Conservation (phyloP, 352 stramenopile species). For the Globisporangium nagaii region DNA sequence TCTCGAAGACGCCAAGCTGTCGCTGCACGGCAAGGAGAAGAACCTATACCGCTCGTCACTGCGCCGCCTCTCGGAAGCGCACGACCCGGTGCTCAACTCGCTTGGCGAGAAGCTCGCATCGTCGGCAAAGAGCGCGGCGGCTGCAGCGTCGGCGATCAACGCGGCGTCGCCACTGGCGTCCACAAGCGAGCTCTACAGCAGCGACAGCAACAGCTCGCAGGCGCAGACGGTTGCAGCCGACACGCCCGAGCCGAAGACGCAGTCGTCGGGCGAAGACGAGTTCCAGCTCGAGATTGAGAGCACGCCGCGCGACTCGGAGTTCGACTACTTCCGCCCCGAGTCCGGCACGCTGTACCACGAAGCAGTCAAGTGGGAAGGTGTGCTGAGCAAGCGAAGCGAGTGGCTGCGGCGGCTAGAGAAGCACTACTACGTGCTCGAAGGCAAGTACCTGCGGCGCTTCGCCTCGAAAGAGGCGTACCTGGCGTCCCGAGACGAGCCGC, state of each 20-base stretch:
- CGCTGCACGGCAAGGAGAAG: constrained; percentile 76
- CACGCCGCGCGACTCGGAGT: constrained; percentile 13
- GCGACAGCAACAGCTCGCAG: constrained; percentile 1
- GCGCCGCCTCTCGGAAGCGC: constrained; percentile 53
- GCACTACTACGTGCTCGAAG: constrained; percentile 84
- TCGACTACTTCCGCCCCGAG: constrained; percentile 44
- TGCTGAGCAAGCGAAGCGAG: constrained; percentile 73
- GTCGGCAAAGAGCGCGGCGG: constrained; percentile 21
- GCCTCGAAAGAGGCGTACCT: constrained; percentile 83
- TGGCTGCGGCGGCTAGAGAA: constrained; percentile 80
- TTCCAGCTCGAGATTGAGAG: constrained; percentile 9
- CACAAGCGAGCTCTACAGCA: constrained; percentile 14
- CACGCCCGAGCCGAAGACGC: background rate
- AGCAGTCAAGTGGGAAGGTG: constrained; percentile 79
- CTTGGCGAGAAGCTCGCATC: constrained; percentile 56
- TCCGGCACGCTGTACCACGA: constrained; percentile 74
- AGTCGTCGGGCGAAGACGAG: background rate
- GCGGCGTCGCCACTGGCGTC: constrained; percentile 3
- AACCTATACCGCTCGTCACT: constrained; percentile 70
- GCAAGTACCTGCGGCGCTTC: constrained; percentile 80
- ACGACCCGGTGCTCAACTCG: constrained; percentile 62
- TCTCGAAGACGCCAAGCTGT: constrained; percentile 73
- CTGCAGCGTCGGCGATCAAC: constrained; percentile 30
- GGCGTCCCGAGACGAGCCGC: constrained; percentile 64
- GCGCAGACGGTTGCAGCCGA: background rate